phyloP scores from a whole-genome alignment of 2,329 filamentous ascomycete genomes.

The Leptographium procerum region DNA sequence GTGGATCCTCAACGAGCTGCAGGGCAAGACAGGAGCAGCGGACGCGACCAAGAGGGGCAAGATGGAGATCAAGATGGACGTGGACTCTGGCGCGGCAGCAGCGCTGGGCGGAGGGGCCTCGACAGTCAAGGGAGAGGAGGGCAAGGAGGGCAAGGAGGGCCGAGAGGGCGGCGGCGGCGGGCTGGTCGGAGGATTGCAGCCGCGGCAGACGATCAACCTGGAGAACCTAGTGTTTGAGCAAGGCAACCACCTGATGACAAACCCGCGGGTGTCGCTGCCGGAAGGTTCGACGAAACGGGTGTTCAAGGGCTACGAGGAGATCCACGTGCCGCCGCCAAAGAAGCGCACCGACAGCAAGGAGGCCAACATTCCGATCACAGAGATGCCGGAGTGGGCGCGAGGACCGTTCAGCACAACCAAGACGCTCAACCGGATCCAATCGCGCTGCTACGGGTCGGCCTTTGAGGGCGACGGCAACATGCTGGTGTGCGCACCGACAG shows the following conservation, averaged over 20 bases:
- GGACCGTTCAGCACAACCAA: conserved; percentile 76
- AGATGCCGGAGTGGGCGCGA: conserved; percentile 87
- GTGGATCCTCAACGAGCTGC: conserved; percentile 78
- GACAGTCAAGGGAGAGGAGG: conserved; percentile 37
- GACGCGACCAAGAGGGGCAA: conserved; percentile 50
- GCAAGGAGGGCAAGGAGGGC: conserved; percentile 17
- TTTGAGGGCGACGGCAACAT: conserved; percentile 95
- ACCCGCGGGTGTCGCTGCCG: conserved; percentile 84
- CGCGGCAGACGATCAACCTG: conserved; percentile 78
- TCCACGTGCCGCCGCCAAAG: conserved; percentile 90
- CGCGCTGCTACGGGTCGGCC: conserved; percentile 80
- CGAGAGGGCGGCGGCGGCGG: conserved; percentile 35
- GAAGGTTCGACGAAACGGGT: conserved; percentile 90
- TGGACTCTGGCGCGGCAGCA: conserved; percentile 51
- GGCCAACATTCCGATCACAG: conserved; percentile 68
- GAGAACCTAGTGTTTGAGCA: conserved; percentile 96
- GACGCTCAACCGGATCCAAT: conserved; percentile 89
- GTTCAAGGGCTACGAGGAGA: conserved; percentile 98
- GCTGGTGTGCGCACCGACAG: conserved; percentile 93
- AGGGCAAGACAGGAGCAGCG: conserved; percentile 46
- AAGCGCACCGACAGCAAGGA: conserved; percentile 73
- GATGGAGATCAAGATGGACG: conserved; percentile 91
- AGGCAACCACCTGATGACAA: conserved; percentile 99
- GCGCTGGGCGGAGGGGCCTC: conserved; percentile 20
- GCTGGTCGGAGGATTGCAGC: conserved; percentile 73